phyloP scores from a whole-genome alignment of 768 basidiomycete genomes.

The Galerina sulciceps region DNA sequence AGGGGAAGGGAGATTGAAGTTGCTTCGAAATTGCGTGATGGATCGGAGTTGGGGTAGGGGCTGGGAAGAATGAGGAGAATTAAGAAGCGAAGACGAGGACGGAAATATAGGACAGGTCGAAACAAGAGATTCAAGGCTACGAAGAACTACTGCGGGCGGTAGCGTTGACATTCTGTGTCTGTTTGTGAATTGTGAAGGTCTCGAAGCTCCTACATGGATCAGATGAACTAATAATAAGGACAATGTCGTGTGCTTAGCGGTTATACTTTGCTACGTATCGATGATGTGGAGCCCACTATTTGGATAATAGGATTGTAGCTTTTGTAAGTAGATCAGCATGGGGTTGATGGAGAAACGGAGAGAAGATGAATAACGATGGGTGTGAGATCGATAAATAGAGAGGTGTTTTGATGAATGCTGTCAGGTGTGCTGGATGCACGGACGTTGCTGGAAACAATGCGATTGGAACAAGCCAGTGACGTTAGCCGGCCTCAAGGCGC shows the following conservation, averaged over 20 bases:
- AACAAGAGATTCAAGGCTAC: too few relatives aligned
- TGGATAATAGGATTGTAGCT: not conserved
- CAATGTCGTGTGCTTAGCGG: constrained; percentile 1
- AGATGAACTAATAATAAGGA: constrained; percentile 1
- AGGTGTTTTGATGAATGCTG: not conserved
- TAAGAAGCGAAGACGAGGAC: not conserved
- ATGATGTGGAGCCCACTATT: not conserved
- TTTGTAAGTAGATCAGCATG: not conserved
- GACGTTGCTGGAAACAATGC: not conserved
- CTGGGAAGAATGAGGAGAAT: not conserved
- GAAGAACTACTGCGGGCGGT: not conserved
- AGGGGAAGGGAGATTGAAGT: not conserved
- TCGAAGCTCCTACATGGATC: not conserved
- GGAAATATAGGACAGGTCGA: not conserved
- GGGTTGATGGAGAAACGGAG: not conserved
- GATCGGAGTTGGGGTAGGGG: constrained; percentile 1
- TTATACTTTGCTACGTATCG: not conserved
- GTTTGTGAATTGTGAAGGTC: not conserved
- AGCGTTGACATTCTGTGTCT: not conserved
- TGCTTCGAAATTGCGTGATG: constrained; percentile 12
- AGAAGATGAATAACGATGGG: not conserved
- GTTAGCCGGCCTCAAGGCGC: not conserved
- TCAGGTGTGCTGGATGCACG: not conserved
- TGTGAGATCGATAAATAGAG: constrained; percentile 6
- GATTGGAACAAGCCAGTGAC: not conserved